Evolutionary conservation across 2,329 filamentous ascomycete species (phyloP), one percentile per base, ranked within the genome.

Genomic region (Talaromyces islandicus): DNA sequence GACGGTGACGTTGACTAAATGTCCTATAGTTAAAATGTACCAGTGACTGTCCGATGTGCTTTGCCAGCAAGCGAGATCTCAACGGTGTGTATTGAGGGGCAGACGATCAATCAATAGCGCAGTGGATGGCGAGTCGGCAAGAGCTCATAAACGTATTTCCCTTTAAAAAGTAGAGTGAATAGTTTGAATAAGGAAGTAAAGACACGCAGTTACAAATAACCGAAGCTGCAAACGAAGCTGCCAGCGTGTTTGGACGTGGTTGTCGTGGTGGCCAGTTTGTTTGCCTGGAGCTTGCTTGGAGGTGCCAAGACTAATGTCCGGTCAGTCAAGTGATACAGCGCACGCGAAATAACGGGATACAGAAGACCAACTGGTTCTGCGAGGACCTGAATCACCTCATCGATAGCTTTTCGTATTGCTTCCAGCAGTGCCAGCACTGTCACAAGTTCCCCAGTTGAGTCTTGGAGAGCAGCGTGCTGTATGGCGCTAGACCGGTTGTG

Each of bases 31-130:
- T 10, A 29, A 52, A 6, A 27, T 52, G 14, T 52, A 35, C 46
- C 29, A 54, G 56, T 24, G 30, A 54, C 27, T 5, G 43, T 30
- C 25, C n/a, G 59, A 54, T 48, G 35, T 30, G 27, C 59, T 24
- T 38, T 21, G n/a, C 30, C 25, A 51, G 50, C 21, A 54, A 60
- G 54, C 41, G 32, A 57, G 55, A 48, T 55, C 29, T 41, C 53
- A 57, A 48, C 53, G 29, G 50, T 57, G 12, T 52, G 48, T 38
- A 35, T 24, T 55, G 59, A 61, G 59, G 59, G 59, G 59, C 54
- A 46, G 57, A 55, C 59, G 24, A 29, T 52, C 48, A 52, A 29
- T 52, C 25, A 29, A 52, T 29, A 52, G 48, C 48, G 48, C 24
- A 29, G 24, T 52, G 3, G 17, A 27, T 27, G 25, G 17, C 48